A percentile compares a stretch with the other conserved stretches of the same genome.
phyloP scores from a whole-genome alignment of 2,329 filamentous ascomycete genomes.

The Cladosporium austrohemisphaericum region DNA sequence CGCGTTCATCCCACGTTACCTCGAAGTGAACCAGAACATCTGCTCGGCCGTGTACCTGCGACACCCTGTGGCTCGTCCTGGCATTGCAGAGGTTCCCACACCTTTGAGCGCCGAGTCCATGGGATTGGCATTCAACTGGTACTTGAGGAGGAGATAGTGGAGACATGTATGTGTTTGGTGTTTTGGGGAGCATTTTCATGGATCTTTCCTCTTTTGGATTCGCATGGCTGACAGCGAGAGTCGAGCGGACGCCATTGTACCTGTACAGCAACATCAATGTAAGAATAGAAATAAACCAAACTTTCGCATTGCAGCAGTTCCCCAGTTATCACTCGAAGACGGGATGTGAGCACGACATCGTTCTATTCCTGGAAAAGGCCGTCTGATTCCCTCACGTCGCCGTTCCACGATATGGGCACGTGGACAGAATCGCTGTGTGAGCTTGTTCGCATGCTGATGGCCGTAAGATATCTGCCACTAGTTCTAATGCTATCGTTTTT shows the following conservation, averaged over 20 bases:
- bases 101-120: slow-evolving; percentile 69
- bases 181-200: too few species aligned
- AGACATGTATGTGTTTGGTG: too few species aligned
- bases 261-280: background rate
- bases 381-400: background rate
- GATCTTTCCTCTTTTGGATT: too few species aligned
- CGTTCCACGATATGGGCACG: background rate
- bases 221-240: too few species aligned
- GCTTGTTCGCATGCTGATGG: too few species aligned
- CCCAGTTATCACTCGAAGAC: too few species aligned
- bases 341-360: too few species aligned
- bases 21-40: slow-evolving; percentile 97
- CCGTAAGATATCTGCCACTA: too few species aligned
- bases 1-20: slow-evolving; percentile 88
- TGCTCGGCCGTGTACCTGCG: slow-evolving; percentile 93
- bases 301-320: too few species aligned
- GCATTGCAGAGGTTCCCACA: slow-evolving; percentile 69
- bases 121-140: slow-evolving; percentile 91
- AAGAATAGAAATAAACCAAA: background rate
- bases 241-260: too few species aligned
- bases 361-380: too few species aligned
- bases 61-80: slow-evolving; percentile 84
- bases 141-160: slow-evolving; percentile 76
- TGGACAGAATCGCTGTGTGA: background rate
- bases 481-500: too few species aligned